Conservation (phyloP, 352 stramenopile species). For the Globisporangium nunn region DNA sequence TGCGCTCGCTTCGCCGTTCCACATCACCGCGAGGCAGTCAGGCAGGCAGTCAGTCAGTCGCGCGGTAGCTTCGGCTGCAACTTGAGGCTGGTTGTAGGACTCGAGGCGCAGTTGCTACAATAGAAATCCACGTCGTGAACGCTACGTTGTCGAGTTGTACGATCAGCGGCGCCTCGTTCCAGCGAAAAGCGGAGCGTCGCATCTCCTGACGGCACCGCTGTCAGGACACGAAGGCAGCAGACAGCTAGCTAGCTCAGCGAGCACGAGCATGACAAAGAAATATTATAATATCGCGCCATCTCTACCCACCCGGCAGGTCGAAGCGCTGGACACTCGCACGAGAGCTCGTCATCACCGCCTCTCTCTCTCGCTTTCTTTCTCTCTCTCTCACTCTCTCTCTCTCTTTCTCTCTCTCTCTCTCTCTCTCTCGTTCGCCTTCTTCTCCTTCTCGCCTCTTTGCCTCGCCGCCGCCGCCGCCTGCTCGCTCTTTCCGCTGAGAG, state of each 20-base stretch:
- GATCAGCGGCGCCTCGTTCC: no score
- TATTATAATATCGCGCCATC: background rate
- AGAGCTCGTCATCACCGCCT: background rate
- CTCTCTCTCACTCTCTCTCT: background rate
- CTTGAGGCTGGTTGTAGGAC: background rate
- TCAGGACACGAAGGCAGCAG: background rate
- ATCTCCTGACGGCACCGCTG: background rate
- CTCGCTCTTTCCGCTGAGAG: conserved; percentile 20
- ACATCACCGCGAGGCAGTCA: background rate
- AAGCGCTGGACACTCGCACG: background rate
- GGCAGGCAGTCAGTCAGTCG: no score
- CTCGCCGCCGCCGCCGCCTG: conserved; percentile 4
- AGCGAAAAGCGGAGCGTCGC: background rate
- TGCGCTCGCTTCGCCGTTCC: background rate
- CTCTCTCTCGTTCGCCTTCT: background rate
- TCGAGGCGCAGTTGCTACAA: background rate
- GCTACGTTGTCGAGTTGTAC: no score
- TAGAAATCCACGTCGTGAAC: conserved; percentile 1
- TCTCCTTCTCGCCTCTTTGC: background rate
- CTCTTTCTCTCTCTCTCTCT: background rate
- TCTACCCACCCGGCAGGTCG: background rate
- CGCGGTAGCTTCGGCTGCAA: no score
- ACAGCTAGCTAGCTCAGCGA: background rate
- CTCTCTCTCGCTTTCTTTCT: background rate
- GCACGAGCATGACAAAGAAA: background rate